phyloP scores from a whole-genome alignment of 495 filamentous ascomycete species.

The Glonium stellatum region DNA sequence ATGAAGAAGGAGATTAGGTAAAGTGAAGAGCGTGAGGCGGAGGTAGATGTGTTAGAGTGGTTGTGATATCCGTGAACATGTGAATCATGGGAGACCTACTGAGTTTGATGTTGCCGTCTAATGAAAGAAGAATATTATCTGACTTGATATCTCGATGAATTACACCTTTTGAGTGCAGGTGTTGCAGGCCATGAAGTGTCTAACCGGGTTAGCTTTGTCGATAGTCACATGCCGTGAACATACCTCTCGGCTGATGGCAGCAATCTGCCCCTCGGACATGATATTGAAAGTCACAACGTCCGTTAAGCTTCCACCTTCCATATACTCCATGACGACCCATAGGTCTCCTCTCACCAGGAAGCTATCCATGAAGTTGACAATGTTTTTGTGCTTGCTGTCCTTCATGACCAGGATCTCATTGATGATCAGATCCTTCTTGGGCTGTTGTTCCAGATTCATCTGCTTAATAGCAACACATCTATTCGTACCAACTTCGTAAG shows the following conservation, averaged over 20 bases:
- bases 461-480: conserved; percentile 96
- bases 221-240: conserved; percentile 19
- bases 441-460: conserved; percentile 98
- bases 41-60: neutral
- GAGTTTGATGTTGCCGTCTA: conserved; percentile 95
- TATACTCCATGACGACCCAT: conserved; percentile 99
- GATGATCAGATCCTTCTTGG: conserved; percentile 98
- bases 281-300: conserved; percentile 99
- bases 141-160: conserved; percentile 99
- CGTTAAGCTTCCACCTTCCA: conserved; percentile 96
- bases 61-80: neutral
- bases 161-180: conserved; percentile 93
- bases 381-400: conserved; percentile 95
- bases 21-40: neutral
- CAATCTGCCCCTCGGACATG: conserved; percentile 96
- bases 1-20: neutral
- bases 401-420: conserved; percentile 99
- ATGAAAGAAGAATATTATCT: conserved; percentile 90
- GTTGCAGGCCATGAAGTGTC: conserved; percentile 85
- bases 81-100: conserved; percentile 53
- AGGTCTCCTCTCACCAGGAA: conserved; percentile 81
- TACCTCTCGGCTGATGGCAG: conserved; percentile 86
- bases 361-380: conserved; percentile 98
- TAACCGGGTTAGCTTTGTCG: conserved; percentile 27
- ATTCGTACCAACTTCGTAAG: conserved; percentile 75